Conservation (phyloP, 768 basidiomycete species). For the Boletellus ananiceps region DNA sequence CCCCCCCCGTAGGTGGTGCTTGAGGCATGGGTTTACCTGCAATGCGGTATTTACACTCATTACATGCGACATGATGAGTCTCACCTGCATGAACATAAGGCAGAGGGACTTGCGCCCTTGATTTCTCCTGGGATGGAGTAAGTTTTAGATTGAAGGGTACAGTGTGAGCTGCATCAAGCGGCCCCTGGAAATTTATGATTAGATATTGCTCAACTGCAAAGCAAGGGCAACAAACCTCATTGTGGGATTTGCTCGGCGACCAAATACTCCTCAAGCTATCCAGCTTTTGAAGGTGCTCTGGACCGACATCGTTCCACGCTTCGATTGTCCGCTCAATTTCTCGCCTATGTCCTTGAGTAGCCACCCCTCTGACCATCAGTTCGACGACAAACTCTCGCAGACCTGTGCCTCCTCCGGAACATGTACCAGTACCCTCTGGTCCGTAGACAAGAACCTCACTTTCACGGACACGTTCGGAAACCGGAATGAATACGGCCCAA, state of each 20-base stretch:
- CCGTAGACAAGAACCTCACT: slow-evolving; percentile 60
- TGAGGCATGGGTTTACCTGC: slow-evolving; percentile 33
- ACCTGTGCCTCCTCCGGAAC: slow-evolving; percentile 31
- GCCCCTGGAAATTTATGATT: slow-evolving; percentile 22
- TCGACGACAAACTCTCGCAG: slow-evolving; percentile 57
- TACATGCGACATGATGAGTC: neutral
- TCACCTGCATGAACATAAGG: slow-evolving; percentile 88
- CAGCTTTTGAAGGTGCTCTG: slow-evolving; percentile 49
- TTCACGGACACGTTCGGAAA: slow-evolving; percentile 59
- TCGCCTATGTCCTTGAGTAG: slow-evolving; percentile 44
- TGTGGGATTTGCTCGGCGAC: slow-evolving; percentile 30
- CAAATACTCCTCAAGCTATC: slow-evolving; percentile 48
- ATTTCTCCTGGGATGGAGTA: slow-evolving; percentile 75
- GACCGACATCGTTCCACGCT: slow-evolving; percentile 48
- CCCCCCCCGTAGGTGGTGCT: slow-evolving; percentile 27
- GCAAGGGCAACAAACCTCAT: slow-evolving; percentile 29
- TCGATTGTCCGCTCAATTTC: slow-evolving; percentile 58
- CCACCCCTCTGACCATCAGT: slow-evolving; percentile 45
- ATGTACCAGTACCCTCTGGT: slow-evolving; percentile 44
- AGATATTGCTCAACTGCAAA: neutral
- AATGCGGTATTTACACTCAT: neutral
- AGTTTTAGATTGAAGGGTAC: slow-evolving; percentile 87
- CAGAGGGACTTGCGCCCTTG: slow-evolving; percentile 76
- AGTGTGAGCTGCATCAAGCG: slow-evolving; percentile 60
- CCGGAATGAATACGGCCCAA: slow-evolving; percentile 71